phyloP scores from a whole-genome alignment of 352 stramenopile genomes.

The Pythium phragmiticola region DNA sequence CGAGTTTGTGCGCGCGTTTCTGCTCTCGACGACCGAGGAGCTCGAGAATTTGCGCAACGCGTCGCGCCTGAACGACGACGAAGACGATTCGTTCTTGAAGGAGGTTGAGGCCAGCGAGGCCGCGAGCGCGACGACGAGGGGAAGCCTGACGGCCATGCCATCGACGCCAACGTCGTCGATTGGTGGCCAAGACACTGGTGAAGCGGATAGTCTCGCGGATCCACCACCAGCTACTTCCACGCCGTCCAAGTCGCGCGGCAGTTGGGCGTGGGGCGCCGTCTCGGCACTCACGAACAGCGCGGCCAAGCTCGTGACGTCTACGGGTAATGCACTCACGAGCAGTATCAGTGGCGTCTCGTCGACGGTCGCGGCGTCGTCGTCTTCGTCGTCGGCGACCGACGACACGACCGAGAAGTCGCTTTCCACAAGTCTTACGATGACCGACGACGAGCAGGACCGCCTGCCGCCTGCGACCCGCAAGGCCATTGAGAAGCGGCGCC shows the following conservation, averaged over 20 bases:
- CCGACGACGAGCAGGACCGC: slow-evolving; percentile 19
- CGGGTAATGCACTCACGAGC: slow-evolving; percentile 47
- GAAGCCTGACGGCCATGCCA: not conserved
- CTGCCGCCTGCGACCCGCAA: slow-evolving; percentile 2
- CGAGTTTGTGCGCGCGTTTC: slow-evolving; percentile 70
- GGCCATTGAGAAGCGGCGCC: slow-evolving; percentile 48
- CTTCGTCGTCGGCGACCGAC: slow-evolving; percentile 1
- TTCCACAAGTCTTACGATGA: slow-evolving; percentile 48
- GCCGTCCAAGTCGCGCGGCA: slow-evolving; percentile 11
- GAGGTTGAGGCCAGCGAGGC: slow-evolving; percentile 37
- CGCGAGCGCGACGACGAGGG: slow-evolving; percentile 14
- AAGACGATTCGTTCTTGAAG: slow-evolving; percentile 45
- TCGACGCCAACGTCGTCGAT: slow-evolving; percentile 29
- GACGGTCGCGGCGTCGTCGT: slow-evolving; percentile 14
- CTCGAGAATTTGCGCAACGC: slow-evolving; percentile 67
- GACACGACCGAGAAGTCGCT: slow-evolving; percentile 35
- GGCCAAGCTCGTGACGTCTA: slow-evolving; percentile 76
- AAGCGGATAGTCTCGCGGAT: not conserved
- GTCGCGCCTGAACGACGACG: slow-evolving; percentile 36
- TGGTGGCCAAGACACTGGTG: slow-evolving; percentile 4
- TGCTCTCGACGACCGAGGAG: slow-evolving; percentile 81
- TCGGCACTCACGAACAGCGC: slow-evolving; percentile 71
- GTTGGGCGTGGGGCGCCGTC: slow-evolving; percentile 73
- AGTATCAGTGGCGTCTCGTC: slow-evolving; percentile 39
- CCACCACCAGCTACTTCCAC: not conserved